phyloP scores from a whole-genome alignment of 169 alveolate genomes.

The Cryptosporidium sp. region DNA sequence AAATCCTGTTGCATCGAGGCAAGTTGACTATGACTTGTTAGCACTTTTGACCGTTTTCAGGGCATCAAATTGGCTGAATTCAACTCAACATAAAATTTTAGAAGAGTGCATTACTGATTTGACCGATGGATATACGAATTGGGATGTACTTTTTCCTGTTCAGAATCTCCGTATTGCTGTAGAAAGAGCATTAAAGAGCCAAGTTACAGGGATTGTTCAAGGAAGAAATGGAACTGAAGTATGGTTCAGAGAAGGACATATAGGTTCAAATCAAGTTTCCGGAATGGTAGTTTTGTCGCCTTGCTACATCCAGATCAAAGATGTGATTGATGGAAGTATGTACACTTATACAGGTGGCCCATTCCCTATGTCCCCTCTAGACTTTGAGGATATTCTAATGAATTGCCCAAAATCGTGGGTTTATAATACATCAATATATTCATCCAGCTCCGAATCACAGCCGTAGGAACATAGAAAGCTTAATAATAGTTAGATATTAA shows the following conservation, averaged over 20 bases:
- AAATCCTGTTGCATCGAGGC: slow-evolving; percentile 63
- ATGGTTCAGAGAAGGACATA: slow-evolving; percentile 69
- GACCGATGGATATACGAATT: slow-evolving; percentile 74
- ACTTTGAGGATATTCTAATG: slow-evolving; percentile 55
- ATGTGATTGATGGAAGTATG: slow-evolving; percentile 75
- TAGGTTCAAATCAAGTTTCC: slow-evolving; percentile 67
- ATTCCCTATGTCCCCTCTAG: slow-evolving; percentile 69
- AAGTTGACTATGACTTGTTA: slow-evolving; percentile 49
- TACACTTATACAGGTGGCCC: slow-evolving; percentile 62
- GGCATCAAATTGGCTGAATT: slow-evolving; percentile 49
- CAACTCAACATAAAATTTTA: slow-evolving; percentile 11
- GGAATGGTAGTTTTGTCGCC: slow-evolving; percentile 70
- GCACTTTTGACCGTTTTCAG: slow-evolving; percentile 51
- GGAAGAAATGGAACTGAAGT: slow-evolving; percentile 56
- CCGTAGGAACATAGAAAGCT: background rate
- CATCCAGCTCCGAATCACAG: slow-evolving; percentile 13
- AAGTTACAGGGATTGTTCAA: slow-evolving; percentile 71
- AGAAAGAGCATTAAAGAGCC: slow-evolving; percentile 61
- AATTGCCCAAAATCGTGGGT: slow-evolving; percentile 72
- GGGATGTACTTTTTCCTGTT: slow-evolving; percentile 52
- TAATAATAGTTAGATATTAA: background rate
- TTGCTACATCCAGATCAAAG: slow-evolving; percentile 64
- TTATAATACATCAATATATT: slow-evolving; percentile 20
- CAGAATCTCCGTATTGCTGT: slow-evolving; percentile 57
- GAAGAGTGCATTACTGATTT: slow-evolving; percentile 57